phyloP scores from a whole-genome alignment of 1,284 basidiomycete species.

The Irpex lacteus region DNA sequence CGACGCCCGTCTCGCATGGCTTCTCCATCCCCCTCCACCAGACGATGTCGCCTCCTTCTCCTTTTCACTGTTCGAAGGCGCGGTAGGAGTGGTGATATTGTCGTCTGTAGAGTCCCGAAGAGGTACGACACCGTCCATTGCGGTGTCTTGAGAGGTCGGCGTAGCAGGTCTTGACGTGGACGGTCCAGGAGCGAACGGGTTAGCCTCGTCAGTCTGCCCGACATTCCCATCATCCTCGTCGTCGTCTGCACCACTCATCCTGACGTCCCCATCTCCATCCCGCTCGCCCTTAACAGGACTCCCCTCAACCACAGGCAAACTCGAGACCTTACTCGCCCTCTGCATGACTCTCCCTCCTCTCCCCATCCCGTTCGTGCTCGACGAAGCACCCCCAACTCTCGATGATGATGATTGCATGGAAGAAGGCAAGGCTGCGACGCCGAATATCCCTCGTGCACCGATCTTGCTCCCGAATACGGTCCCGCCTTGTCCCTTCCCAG shows the following conservation, averaged over 20 bases:
- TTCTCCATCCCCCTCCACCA: constrained; percentile 3
- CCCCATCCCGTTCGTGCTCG: not conserved
- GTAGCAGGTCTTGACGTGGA: not conserved
- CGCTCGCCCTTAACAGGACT: constrained; percentile 32
- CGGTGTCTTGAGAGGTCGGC: not conserved
- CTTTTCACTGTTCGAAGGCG: not conserved
- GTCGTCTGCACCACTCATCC: not conserved
- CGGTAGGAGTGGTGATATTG: constrained; percentile 2
- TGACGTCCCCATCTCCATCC: not conserved
- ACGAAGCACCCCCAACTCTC: not conserved
- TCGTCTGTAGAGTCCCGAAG: constrained; percentile 21
- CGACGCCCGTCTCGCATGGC: constrained; percentile 54
- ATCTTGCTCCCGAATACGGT: constrained; percentile 12
- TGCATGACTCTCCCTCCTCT: constrained; percentile 30
- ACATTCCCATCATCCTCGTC: not conserved
- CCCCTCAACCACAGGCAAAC: constrained; percentile 41
- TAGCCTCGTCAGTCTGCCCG: not conserved
- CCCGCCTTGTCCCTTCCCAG: constrained; percentile 15
- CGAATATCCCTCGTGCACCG: constrained; percentile 14
- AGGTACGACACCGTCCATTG: not conserved
- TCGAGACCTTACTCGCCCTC: constrained; percentile 64
- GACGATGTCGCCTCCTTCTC: constrained; percentile 4
- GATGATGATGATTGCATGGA: constrained; percentile 9
- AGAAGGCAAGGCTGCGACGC: constrained; percentile 15
- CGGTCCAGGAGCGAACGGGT: not conserved